These are phyloP conservation scores for Botrytis galanthina DNA, from an alignment of 2,329 filamentous ascomycete species.

Conservation along the genomic window DNA sequence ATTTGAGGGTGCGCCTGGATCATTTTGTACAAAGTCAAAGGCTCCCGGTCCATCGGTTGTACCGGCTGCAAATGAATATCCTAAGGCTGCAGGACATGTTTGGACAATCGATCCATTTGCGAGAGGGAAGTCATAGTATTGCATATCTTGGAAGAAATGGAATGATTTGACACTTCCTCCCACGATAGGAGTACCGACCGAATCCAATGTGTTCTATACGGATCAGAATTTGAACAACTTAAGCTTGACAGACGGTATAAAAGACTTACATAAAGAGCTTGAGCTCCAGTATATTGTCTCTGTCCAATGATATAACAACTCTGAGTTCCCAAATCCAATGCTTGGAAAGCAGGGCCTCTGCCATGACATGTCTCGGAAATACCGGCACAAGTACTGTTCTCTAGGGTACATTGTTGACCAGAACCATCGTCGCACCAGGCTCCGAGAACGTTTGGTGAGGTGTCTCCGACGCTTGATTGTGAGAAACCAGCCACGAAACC, in stretches of 20 bases:
- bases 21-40: conserved; percentile 89
- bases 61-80: conserved; percentile 87
- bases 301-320: conserved; percentile 75
- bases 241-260: background rate
- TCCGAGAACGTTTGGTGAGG: conserved; percentile 80
- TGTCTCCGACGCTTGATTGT: conserved; percentile 88
- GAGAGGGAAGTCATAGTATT: conserved; percentile 69
- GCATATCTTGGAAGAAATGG: conserved; percentile 82
- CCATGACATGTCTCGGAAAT: conserved; percentile 62
- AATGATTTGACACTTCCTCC: conserved; percentile 72
- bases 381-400: conserved; percentile 75
- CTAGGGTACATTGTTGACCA: conserved; percentile 65
- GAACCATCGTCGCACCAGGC: conserved; percentile 87
- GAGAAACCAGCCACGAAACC: conserved; percentile 88
- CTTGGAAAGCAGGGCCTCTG: conserved; percentile 65
- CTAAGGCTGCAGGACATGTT: conserved; percentile 83
- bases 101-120: conserved; percentile 67
- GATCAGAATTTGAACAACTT: background rate
- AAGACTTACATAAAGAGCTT: conserved; percentile 50
- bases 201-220: conserved; percentile 33
- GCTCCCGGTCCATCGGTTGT: conserved; percentile 87
- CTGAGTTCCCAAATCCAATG: conserved; percentile 67
- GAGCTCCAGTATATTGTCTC: conserved; percentile 63
- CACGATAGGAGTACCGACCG: conserved; percentile 46
- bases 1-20: conserved; percentile 63